phyloP scores from a whole-genome alignment of 345 rosid genomes.

The Camelina laxa region DNA sequence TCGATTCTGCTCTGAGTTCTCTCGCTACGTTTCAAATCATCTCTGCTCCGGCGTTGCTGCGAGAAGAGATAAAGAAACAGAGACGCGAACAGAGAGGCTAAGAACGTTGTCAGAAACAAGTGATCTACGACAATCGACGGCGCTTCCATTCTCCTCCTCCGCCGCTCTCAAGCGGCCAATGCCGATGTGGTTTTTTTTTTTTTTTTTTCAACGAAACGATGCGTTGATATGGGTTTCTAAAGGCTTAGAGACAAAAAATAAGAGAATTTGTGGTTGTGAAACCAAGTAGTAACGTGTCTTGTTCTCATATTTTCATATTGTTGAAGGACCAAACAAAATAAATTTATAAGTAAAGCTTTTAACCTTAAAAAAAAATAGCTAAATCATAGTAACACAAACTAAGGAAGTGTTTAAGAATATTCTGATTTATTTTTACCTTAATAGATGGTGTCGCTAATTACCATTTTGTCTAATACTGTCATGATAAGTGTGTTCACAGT shows the following conservation, averaged over 20 bases:
- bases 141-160: constrained; percentile 12
- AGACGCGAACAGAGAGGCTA: constrained; percentile 29
- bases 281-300: constrained; percentile 30
- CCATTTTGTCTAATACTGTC: background rate
- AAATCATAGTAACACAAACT: background rate
- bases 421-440: background rate
- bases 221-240: constrained; percentile 7
- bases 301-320: background rate
- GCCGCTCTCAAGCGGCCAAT: constrained; percentile 20
- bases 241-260: background rate
- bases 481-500: background rate
- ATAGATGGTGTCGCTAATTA: background rate
- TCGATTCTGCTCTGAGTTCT: background rate
- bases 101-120: background rate
- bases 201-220: background rate
- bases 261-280: constrained; percentile 34
- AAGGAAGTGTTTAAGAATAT: no score
- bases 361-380: constrained; percentile 2
- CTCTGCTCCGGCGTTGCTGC: constrained; percentile 19
- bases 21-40: background rate
- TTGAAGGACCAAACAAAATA: background rate
- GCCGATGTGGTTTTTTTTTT: background rate
- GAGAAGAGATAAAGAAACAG: constrained; percentile 28
- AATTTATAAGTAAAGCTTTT: background rate
- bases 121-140: constrained; percentile 28